These are phyloP conservation scores for Dactylellina leptospora DNA, from an alignment of 2,329 filamentous ascomycete species.

Conservation along the genomic window DNA sequence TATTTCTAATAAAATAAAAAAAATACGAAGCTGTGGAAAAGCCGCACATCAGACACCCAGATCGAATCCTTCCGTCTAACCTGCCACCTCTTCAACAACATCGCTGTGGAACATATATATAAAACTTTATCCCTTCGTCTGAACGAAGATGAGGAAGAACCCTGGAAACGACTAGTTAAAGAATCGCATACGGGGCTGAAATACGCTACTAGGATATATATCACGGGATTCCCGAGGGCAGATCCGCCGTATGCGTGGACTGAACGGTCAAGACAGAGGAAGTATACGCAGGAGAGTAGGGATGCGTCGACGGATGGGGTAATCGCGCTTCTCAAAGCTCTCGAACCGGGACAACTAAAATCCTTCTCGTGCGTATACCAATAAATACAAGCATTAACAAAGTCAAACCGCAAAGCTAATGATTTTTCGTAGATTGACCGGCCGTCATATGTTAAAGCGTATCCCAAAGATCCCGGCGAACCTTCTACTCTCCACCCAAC, in stretches of 20 bases:
- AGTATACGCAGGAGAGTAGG: constrained; percentile 4
- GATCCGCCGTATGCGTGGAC: not conserved
- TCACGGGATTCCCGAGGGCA: constrained; percentile 6
- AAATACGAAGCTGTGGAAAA: constrained; percentile 27
- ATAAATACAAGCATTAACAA: not conserved
- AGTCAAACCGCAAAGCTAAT: not conserved
- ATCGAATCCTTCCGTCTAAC: constrained; percentile 21
- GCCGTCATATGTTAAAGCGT: constrained; percentile 13
- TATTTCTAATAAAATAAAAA: no score
- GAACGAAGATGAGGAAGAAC: constrained; percentile 8
- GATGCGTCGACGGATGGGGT: not conserved
- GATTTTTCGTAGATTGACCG: not conserved
- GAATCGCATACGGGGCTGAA: not conserved
- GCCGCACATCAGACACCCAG: not conserved
- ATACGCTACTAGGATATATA: constrained; percentile 1
- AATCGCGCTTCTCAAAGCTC: not conserved
- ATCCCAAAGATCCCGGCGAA: constrained; percentile 1
- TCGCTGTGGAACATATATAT: constrained; percentile 16
- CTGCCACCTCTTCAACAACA: constrained; percentile 27
- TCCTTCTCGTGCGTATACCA: constrained; percentile 23
- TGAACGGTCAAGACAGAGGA: not conserved
- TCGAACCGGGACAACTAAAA: constrained; percentile 16
- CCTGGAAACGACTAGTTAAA: not conserved
- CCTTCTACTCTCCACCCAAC: constrained; percentile 16
- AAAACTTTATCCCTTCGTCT: constrained; percentile 3